Evolutionary conservation across 352 stramenopile species (phyloP).

Genomic region (Phytophthora agathidicida): DNA sequence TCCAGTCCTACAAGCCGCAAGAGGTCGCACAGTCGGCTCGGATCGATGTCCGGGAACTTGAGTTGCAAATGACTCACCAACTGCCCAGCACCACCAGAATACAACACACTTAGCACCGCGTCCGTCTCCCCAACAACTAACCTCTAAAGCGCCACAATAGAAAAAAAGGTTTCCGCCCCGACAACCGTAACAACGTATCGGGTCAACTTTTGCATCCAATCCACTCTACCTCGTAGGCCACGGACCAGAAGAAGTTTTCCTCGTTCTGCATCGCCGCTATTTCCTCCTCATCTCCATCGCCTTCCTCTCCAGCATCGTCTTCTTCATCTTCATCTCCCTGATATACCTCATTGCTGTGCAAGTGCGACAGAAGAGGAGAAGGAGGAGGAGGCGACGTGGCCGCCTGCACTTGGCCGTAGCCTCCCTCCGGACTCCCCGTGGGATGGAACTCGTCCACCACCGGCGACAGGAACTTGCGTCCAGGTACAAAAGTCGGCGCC

Average conservation of each 20-base stretch:
- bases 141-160: neutral
- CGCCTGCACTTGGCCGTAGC: constrained; percentile 7
- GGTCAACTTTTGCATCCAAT: neutral
- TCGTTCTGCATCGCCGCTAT: constrained; percentile 62
- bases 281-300: constrained; percentile 19
- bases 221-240: constrained; percentile 80
- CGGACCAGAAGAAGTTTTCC: constrained; percentile 88
- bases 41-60: constrained; percentile 84
- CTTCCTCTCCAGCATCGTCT: constrained; percentile 23
- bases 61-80: constrained; percentile 82
- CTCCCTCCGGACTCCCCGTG: constrained; percentile 18
- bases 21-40: constrained; percentile 74
- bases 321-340: constrained; percentile 20
- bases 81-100: constrained; percentile 37
- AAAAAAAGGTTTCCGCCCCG: constrained; percentile 5
- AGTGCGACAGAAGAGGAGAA: constrained; percentile 1
- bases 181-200: neutral
- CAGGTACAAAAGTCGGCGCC: constrained; percentile 73
- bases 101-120: constrained; percentile 20
- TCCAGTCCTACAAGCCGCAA: constrained; percentile 78
- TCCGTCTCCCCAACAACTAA: neutral
- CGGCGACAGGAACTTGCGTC: constrained; percentile 38
- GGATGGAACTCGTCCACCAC: constrained; percentile 31
- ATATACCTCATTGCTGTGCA: constrained; percentile 23
- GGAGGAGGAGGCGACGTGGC: constrained; percentile 4